Evolutionary conservation across 1,139 yeast genomes (phyloP).

Genomic region (Casaregolazyma suthepensis): DNA sequence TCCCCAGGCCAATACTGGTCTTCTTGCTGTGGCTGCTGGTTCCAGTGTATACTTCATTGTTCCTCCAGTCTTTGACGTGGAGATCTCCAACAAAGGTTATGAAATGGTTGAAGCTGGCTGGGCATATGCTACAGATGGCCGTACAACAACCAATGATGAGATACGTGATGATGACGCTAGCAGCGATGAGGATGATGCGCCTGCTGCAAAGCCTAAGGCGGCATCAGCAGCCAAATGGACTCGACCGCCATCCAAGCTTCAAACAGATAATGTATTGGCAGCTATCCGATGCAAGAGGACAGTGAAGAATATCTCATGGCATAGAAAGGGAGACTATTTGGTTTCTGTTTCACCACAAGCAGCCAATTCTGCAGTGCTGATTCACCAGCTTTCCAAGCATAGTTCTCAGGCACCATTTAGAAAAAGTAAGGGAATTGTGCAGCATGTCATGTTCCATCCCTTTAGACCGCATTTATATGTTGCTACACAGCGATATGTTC

Average conservation of each 20-base stretch:
- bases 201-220: conserved; percentile 38
- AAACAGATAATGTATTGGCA: conserved; percentile 63
- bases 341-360: conserved; percentile 91
- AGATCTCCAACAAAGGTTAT: conserved; percentile 74
- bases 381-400: conserved; percentile 93
- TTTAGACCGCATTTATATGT: conserved; percentile 91
- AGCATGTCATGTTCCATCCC: conserved; percentile 97
- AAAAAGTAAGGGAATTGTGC: conserved; percentile 86
- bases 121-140: conserved; percentile 70
- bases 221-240: conserved; percentile 76
- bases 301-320: conserved; percentile 88
- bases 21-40: conserved; percentile 80
- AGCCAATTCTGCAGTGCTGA: conserved; percentile 80
- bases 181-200: conserved; percentile 30
- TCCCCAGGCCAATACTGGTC: conserved; percentile 59
- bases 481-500: conserved; percentile 86
- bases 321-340: conserved; percentile 93
- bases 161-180: conserved; percentile 20
- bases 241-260: conserved; percentile 64
- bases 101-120: conserved; percentile 83
- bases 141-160: conserved; percentile 31
- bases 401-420: conserved; percentile 95
- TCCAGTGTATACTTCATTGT: conserved; percentile 71
- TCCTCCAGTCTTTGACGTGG: conserved; percentile 89
- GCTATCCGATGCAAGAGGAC: conserved; percentile 64